Conservation (phyloP, 768 basidiomycete species). For the Pholiota microspora region DNA sequence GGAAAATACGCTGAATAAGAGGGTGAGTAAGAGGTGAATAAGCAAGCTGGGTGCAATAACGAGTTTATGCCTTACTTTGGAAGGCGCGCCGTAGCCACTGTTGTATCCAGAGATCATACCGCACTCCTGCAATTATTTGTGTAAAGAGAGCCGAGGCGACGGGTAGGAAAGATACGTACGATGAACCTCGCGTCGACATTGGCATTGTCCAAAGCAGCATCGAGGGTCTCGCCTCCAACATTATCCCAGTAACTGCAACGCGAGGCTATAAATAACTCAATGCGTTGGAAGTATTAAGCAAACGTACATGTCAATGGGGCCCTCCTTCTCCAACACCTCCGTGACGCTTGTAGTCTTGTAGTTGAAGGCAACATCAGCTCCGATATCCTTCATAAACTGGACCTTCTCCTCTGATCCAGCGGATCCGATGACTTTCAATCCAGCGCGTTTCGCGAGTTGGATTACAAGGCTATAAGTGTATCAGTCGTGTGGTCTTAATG, state of each 20-base stretch:
- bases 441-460: conserved; percentile 48
- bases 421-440: conserved; percentile 65
- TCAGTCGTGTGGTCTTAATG: too few species aligned
- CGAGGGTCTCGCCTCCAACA: conserved; percentile 60
- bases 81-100: conserved; percentile 21
- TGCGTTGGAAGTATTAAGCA: too few species aligned
- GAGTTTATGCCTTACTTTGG: conserved; percentile 22
- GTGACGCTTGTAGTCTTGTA: conserved; percentile 58
- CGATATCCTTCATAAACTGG: conserved; percentile 50
- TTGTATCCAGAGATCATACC: conserved; percentile 42
- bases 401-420: conserved; percentile 75
- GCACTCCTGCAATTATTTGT: conserved; percentile 32
- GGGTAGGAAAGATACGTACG: conserved; percentile 28
- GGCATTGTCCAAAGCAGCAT: conserved; percentile 49
- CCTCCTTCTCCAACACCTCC: conserved; percentile 53
- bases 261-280: too few species aligned
- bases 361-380: conserved; percentile 69
- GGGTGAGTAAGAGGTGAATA: too few species aligned
- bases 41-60: not conserved
- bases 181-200: conserved; percentile 48
- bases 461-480: conserved; percentile 42
- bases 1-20: conserved; percentile 33
- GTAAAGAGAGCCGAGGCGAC: not conserved
- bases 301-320: conserved; percentile 42
- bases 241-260: conserved; percentile 46